Conservation (phyloP, 2,329 filamentous ascomycete species). For the Tolypocladium ovalisporum region DNA sequence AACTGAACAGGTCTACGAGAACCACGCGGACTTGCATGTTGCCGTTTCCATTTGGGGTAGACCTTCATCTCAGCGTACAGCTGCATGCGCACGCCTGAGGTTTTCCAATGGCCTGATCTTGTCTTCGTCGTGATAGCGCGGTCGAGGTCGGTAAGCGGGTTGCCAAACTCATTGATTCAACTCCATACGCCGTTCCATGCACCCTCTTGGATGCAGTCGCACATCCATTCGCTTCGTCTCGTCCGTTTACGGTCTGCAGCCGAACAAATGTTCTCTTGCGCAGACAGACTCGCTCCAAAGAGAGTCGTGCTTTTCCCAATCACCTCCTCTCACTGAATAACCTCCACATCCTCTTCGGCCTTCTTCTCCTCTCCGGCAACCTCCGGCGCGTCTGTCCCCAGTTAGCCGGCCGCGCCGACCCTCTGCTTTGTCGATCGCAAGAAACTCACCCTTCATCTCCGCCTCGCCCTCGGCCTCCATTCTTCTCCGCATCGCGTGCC, state of each 20-base stretch:
- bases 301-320: not conserved
- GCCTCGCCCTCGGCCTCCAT: slow-evolving; percentile 37
- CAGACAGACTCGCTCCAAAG: not conserved
- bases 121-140: not conserved
- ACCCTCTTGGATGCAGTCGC: not conserved
- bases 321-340: slow-evolving; percentile 5
- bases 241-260: not conserved
- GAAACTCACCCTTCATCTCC: slow-evolving; percentile 35
- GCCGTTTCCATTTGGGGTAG: not conserved
- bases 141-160: not conserved
- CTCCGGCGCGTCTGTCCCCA: slow-evolving; percentile 9
- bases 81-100: not conserved
- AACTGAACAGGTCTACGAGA: not conserved
- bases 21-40: not conserved
- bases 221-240: not conserved
- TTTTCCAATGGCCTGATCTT: not conserved
- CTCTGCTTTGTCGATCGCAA: not conserved
- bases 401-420: not conserved
- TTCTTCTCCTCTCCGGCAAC: slow-evolving; percentile 1
- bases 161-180: not conserved
- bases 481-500: slow-evolving; percentile 40
- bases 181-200: not conserved
- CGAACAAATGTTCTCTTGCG: too few species aligned
- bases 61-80: not conserved
- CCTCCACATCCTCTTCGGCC: slow-evolving; percentile 10